These are phyloP conservation scores for Fraxinus ornus DNA, from an alignment of 305 asterid species.

Conservation along the genomic window DNA sequence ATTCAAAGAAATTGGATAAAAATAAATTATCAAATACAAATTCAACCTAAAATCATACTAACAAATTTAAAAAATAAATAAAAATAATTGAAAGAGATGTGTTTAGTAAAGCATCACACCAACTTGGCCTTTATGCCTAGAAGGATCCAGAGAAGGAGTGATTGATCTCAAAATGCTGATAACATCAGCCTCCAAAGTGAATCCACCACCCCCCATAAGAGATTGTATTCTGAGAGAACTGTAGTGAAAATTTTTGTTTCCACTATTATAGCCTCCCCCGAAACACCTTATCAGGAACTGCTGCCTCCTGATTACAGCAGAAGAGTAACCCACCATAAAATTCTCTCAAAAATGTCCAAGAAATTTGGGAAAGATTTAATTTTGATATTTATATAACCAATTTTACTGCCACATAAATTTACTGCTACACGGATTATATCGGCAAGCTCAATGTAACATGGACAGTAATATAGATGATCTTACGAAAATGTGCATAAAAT, in stretches of 20 bases:
- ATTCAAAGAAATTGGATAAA: no score
- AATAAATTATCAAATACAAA: no score
- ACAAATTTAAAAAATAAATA: no score
- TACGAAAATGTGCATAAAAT: background rate
- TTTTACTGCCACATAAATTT: background rate
- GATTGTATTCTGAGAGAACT: slow-evolving; percentile 58
- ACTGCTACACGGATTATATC: background rate
- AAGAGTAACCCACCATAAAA: slow-evolving; percentile 49
- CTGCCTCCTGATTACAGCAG: slow-evolving; percentile 59
- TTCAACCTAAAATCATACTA: no score
- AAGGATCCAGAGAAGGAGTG: slow-evolving; percentile 68
- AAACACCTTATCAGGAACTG: slow-evolving; percentile 74
- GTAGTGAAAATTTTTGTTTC: slow-evolving; percentile 25
- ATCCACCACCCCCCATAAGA: slow-evolving; percentile 43
- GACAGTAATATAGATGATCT: background rate
- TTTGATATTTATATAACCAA: background rate
- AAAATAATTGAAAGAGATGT: no score
- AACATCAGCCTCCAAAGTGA: slow-evolving; percentile 64
- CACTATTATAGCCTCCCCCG: slow-evolving; percentile 34
- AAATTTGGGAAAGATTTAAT: background rate
- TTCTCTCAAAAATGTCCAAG: slow-evolving; percentile 27
- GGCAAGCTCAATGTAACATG: no score
- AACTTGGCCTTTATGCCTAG: slow-evolving; percentile 94
- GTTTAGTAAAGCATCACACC: slow-evolving; percentile 38
- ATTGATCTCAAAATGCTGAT: slow-evolving; percentile 65